A percentile compares a stretch with the other conserved stretches of the same genome.
Evolutionary conservation across 352 stramenopile species (phyloP).

Genomic region (Blastocystis sp.): DNA sequence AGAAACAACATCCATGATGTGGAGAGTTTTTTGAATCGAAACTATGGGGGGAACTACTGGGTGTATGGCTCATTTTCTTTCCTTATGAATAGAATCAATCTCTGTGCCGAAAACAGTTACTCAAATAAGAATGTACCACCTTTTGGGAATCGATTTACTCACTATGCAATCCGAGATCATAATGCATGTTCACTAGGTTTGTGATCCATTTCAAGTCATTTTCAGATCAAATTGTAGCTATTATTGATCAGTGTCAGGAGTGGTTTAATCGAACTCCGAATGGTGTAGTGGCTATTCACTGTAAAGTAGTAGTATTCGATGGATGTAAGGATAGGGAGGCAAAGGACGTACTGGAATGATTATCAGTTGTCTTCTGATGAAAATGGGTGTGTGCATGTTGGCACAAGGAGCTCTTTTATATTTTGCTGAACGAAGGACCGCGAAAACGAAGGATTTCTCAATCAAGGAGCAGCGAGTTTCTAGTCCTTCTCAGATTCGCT

Average conservation of each 20-base stretch:
- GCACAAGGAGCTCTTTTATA: slow-evolving; percentile 14
- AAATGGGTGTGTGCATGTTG: neutral
- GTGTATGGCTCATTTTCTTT: neutral
- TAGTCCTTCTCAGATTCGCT: slow-evolving; percentile 50
- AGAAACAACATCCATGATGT: slow-evolving; percentile 61
- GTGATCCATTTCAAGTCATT: neutral
- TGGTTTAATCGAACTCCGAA: neutral
- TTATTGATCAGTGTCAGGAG: neutral
- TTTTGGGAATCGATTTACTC: slow-evolving; percentile 14
- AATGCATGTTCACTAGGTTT: slow-evolving; percentile 28
- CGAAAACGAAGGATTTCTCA: neutral
- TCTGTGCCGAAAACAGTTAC: slow-evolving; percentile 53
- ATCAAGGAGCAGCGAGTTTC: slow-evolving; percentile 34
- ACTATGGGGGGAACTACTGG: slow-evolving; percentile 30
- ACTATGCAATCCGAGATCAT: slow-evolving; percentile 47
- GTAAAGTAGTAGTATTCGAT: neutral
- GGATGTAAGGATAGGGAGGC: neutral
- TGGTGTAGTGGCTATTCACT: slow-evolving; percentile 29
- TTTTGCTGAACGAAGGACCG: neutral
- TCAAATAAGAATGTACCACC: neutral
- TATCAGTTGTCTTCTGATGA: slow-evolving; percentile 45
- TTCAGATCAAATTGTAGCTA: neutral
- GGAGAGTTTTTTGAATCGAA: slow-evolving; percentile 38
- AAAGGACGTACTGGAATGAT: slow-evolving; percentile 61
- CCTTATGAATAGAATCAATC: slow-evolving; percentile 8